Evolutionary conservation across 73 alveolate genomes (phyloP), one percentile per base, ranked within the genome.

Genomic region (Tetrahymena thermophila): DNA sequence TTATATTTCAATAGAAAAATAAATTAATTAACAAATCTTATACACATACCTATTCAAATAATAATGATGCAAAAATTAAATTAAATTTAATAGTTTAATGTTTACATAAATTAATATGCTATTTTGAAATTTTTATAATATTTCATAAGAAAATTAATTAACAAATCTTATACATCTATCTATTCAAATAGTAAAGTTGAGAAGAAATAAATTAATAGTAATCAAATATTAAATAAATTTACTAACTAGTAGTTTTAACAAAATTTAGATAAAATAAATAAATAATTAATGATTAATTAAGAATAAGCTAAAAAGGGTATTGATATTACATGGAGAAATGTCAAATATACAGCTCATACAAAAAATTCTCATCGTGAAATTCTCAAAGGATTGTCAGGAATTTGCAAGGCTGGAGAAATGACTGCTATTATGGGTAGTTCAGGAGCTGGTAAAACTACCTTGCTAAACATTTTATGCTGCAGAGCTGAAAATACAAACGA

Each of bases 361-460:
- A 50, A 50, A 7, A 50, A 50, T 3, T 50, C 7, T 50, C 83
- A 50, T 21, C 83, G 95, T 40, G 94, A 83, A 34, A 98, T 98
- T 43, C 89, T 98, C 34, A 93, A 98, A 85, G 95, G 96, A 83
- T 94, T 98, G 23, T 95, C 98, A 34, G 99, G 99, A 35, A 93
- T 94, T 93, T 97, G 98, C 94, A 95, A 96, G 84, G 98, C 99
- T 42, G 99, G 99, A 10, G 95, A 97, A 96, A 97, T 98, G 57
- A 94, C 98, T n/a, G 97, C 99, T 23, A 98, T 98, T 58, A 93
- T 98, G 84, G 99, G 99, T 28, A 98, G 99, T 16, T 97, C 99
- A 83, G 99, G 99, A 38, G 99, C 99, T 23, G 99, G 99, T 13
- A 99, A 99, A 96, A 99, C 99, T 25, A 97, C 99, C 8, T 94